Percentiles rank a stretch among this genome's conserved stretches.
phyloP scores from a whole-genome alignment of 495 filamentous ascomycete species.

The Melanomma pulvis-pyrius region DNA sequence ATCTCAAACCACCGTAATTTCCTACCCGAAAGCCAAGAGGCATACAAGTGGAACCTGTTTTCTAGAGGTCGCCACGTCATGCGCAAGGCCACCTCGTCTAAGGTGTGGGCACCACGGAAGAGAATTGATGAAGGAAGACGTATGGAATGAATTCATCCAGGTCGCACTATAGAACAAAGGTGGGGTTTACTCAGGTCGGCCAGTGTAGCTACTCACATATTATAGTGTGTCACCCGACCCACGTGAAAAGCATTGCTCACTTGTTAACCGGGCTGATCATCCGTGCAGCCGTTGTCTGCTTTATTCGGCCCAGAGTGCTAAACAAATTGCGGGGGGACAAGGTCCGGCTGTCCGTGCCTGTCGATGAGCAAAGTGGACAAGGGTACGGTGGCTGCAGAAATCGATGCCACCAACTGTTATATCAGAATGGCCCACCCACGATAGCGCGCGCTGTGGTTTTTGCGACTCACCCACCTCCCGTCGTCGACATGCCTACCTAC shows the following conservation, averaged over 20 bases:
- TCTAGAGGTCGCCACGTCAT: slow-evolving; percentile 5
- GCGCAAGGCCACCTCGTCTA: slow-evolving; percentile 9
- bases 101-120: background rate
- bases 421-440: slow-evolving; percentile 32
- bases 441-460: slow-evolving; percentile 25
- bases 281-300: slow-evolving; percentile 35
- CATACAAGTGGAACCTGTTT: background rate
- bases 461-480: slow-evolving; percentile 16
- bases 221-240: slow-evolving; percentile 33
- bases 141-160: slow-evolving; percentile 10
- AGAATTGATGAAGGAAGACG: slow-evolving; percentile 14
- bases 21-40: background rate
- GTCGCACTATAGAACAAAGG: slow-evolving; percentile 27
- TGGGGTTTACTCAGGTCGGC: slow-evolving; percentile 18
- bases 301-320: slow-evolving; percentile 33
- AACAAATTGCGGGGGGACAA: slow-evolving; percentile 37
- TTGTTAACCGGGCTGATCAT: slow-evolving; percentile 34
- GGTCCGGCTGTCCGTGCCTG: slow-evolving; percentile 33
- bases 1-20: background rate
- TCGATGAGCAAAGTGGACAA: slow-evolving; percentile 24
- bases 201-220: slow-evolving; percentile 21
- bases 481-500: slow-evolving; percentile 30
- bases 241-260: slow-evolving; percentile 21
- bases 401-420: slow-evolving; percentile 29
- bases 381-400: slow-evolving; percentile 30